These are phyloP conservation scores for Trypanosoma avium DNA, from an alignment of 208 protist genomes.

Conservation along the genomic window DNA sequence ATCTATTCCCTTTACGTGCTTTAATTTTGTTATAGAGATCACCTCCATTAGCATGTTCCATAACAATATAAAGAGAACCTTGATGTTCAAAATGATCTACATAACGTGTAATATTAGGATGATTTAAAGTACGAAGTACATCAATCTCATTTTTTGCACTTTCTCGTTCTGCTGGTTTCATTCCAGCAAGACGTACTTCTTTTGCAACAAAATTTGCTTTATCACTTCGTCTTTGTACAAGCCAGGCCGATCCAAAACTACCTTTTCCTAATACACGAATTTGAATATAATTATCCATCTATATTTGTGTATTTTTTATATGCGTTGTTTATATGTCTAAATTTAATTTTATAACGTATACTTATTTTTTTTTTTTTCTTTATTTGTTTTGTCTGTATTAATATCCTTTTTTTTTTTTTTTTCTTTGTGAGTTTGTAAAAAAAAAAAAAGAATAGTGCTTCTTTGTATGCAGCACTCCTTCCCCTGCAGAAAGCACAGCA, in stretches of 20 bases:
- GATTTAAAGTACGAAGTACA: conserved; percentile 81
- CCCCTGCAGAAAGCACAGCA: no score
- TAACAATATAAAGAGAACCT: conserved; percentile 88
- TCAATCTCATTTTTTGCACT: conserved; percentile 89
- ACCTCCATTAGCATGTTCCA: conserved; percentile 93
- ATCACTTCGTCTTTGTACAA: conserved; percentile 85
- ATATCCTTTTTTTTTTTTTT: no score
- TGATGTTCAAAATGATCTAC: conserved; percentile 83
- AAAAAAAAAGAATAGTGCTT: no score
- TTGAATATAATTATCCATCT: conserved; percentile 85
- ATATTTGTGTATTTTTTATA: not conserved
- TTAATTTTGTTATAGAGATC: conserved; percentile 88
- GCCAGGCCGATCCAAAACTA: conserved; percentile 89
- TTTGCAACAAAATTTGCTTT: conserved; percentile 88
- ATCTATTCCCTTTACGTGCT: conserved; percentile 55
- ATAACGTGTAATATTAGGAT: conserved; percentile 92
- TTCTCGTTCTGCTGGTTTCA: conserved; percentile 80
- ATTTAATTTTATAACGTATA: no score
- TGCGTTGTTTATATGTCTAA: no score
- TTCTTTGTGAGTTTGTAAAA: no score
- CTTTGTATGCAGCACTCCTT: no score
- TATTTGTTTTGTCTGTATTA: no score
- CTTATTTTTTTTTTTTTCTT: no score
- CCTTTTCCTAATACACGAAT: conserved; percentile 90
- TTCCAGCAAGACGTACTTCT: conserved; percentile 71